Evolutionary conservation across 2,329 filamentous ascomycete species (phyloP), one percentile per base, ranked within the genome.

Genomic region (Aspergillus neotritici): DNA sequence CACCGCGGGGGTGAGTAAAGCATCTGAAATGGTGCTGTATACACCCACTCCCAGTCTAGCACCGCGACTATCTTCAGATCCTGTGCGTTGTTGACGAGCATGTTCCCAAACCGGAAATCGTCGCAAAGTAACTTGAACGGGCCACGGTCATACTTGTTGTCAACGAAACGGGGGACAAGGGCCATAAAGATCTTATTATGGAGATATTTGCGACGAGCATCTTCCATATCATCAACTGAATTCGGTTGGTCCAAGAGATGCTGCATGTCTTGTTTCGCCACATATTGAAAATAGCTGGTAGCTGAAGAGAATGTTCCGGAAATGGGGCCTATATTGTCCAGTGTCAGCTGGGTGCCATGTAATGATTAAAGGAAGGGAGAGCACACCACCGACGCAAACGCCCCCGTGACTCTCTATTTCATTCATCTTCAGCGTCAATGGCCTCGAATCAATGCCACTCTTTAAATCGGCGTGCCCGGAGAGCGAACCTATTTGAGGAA

Each of bases 71-170:
- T 37, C 16, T 37, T 41, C 10, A 41, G 13, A 41, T 36, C 41
- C 14, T 33, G 29, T 33, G 34, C 28, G n/a, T n/a, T n/a, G n/a
- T n/a, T n/a, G n/a, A n/a, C n/a, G n/a, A n/a, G n/a, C n/a, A n/a
- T n/a, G n/a, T n/a, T n/a, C n/a, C n/a, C n/a, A n/a, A n/a, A n/a
- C n/a, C n/a, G n/a, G n/a, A n/a, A n/a, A n/a, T n/a, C n/a, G n/a
- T n/a, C n/a, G n/a, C n/a, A n/a, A n/a, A n/a, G n/a, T n/a, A 46
- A 25, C 17, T 46, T 49, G 37, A 49, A 49, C 11, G 40, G 43
- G 5, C 47, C 40, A 21, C 29, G 6, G 9, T 43, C 25, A 30
- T 44, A 40, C 10, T 41, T 35, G 2, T 6, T 15, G 17, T 41
- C 28, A 10, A 41, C 35, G 4, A 42, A 36, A 28, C 9, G 12